These are phyloP conservation scores for Tylopilus rubrobrunneus DNA, from an alignment of 768 basidiomycete species.

Conservation along the genomic window DNA sequence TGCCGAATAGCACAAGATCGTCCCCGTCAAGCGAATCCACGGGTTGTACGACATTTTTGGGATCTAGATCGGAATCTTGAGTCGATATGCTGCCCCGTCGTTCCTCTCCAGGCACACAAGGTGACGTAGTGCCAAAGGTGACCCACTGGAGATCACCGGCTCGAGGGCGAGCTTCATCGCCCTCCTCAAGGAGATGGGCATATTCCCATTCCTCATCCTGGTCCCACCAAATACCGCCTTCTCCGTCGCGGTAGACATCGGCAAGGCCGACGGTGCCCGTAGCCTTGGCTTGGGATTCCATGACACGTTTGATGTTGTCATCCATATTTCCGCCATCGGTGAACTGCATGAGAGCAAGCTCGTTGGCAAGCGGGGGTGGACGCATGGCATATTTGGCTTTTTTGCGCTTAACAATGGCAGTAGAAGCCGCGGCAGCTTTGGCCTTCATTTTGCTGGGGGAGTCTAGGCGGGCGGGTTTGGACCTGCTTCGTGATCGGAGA, in stretches of 20 bases:
- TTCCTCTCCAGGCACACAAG: conserved; percentile 24
- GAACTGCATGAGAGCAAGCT: conserved; percentile 69
- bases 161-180: conserved; percentile 24
- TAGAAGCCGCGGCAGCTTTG: conserved; percentile 16
- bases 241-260: conserved; percentile 56
- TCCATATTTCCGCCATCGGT: conserved; percentile 60
- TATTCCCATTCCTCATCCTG: conserved; percentile 71
- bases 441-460: conserved; percentile 25
- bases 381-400: conserved; percentile 47
- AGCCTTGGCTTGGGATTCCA: conserved; percentile 53
- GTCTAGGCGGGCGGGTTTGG: conserved; percentile 32
- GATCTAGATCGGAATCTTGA: conserved; percentile 52
- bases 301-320: conserved; percentile 47
- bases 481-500: conserved; percentile 38
- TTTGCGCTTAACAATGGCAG: conserved; percentile 44
- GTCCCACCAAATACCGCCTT: conserved; percentile 68
- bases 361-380: conserved; percentile 53
- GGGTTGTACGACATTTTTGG: conserved; percentile 43
- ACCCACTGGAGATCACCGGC: conserved; percentile 42
- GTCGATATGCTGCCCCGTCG: conserved; percentile 48
- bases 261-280: conserved; percentile 35
- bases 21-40: conserved; percentile 30
- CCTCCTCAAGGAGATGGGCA: conserved; percentile 49
- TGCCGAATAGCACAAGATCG: conserved; percentile 33
- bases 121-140: conserved; percentile 33